phyloP scores from a whole-genome alignment of 805 yeast species.

The Zygosaccharomyces gambellarensis region DNA sequence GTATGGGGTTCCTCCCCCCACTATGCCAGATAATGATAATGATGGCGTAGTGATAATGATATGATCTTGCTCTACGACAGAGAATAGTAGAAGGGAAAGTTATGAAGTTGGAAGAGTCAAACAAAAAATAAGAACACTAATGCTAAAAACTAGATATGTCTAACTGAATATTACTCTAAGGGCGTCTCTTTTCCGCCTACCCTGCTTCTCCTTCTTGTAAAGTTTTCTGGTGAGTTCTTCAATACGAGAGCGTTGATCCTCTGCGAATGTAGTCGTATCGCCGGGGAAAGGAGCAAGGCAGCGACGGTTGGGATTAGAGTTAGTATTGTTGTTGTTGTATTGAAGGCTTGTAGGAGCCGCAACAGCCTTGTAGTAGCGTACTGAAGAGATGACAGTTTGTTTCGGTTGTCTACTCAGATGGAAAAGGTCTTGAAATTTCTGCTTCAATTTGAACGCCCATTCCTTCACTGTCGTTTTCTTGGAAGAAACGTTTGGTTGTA shows the following conservation, averaged over 20 bases:
- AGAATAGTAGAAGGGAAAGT: not conserved
- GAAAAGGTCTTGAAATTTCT: conserved; percentile 5
- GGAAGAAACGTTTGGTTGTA: not conserved
- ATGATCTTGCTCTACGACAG: not conserved
- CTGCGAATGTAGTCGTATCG: conserved; percentile 7
- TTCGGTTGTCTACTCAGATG: conserved; percentile 7
- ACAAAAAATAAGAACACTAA: not conserved
- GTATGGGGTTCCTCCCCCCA: not conserved
- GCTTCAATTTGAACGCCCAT: conserved; percentile 8
- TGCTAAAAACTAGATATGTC: not conserved
- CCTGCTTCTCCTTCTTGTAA: conserved; percentile 14
- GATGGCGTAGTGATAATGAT: not conserved
- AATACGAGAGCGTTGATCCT: conserved; percentile 8
- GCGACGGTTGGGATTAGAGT: not conserved
- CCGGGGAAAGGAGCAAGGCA: conserved; percentile 9
- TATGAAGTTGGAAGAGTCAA: not conserved
- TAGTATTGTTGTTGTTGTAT: too few species aligned
- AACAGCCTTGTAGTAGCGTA: conserved; percentile 12
- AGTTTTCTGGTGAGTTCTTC: conserved; percentile 13
- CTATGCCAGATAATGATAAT: not conserved
- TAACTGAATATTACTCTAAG: conserved; percentile 12
- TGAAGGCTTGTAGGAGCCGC: not conserved
- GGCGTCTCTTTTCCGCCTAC: conserved; percentile 17
- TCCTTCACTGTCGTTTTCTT: conserved; percentile 8
- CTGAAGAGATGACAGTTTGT: conserved; percentile 11